These are phyloP conservation scores for Acanthamoeba triangularis DNA, from an alignment of 208 protist genomes.

Conservation along the genomic window DNA sequence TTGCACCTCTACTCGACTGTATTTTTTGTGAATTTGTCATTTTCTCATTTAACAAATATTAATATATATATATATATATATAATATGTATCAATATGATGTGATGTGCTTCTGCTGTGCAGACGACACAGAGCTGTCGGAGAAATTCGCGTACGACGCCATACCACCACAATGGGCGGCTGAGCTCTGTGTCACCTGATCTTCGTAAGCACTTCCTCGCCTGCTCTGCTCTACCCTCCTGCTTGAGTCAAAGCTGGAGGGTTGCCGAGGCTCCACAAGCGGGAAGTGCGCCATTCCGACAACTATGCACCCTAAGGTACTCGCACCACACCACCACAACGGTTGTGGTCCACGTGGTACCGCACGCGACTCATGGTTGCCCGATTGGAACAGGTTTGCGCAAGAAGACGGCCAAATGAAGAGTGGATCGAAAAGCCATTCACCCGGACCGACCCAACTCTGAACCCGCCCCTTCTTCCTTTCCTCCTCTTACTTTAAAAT, in stretches of 20 bases:
- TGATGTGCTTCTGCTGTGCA: neutral
- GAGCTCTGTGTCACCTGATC: constrained; percentile 76
- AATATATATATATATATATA: too few species aligned
- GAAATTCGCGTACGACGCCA: constrained; percentile 41
- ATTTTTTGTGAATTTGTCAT: too few species aligned
- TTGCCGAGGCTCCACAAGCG: neutral
- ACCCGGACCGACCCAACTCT: neutral
- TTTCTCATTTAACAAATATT: too few species aligned
- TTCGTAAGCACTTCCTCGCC: constrained; percentile 69
- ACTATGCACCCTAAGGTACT: neutral
- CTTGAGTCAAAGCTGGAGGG: neutral
- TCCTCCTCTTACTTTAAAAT: neutral
- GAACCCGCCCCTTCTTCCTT: neutral
- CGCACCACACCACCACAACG: too few species aligned
- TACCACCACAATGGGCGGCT: constrained; percentile 68
- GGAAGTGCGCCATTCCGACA: neutral
- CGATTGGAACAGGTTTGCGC: neutral
- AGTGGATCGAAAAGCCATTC: constrained; percentile 19
- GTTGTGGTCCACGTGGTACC: too few species aligned
- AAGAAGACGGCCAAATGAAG: constrained; percentile 35
- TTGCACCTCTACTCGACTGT: too few species aligned
- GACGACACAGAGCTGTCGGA: constrained; percentile 24
- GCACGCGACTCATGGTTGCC: too few species aligned
- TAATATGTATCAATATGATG: too few species aligned
- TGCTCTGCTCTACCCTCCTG: neutral